A percentile compares a stretch with the other conserved stretches of the same genome.
These are phyloP conservation scores for Trichophyton mentagrophytes DNA, from an alignment of 2,329 filamentous ascomycete genomes.

Conservation along the genomic window DNA sequence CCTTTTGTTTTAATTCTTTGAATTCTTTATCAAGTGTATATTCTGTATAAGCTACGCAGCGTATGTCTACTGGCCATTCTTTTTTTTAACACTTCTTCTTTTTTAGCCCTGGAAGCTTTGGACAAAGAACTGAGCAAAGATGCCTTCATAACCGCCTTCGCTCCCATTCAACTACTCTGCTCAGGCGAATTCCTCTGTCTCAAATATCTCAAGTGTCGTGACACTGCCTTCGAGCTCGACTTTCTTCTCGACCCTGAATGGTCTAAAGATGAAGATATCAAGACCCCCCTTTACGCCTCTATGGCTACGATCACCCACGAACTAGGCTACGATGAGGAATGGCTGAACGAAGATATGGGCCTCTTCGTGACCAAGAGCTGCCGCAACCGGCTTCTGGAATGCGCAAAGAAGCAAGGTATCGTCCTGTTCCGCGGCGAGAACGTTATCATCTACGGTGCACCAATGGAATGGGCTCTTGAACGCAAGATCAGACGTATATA, in stretches of 20 bases:
- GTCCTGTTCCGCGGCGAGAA: conserved; percentile 7
- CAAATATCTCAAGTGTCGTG: conserved; percentile 20
- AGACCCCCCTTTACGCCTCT: conserved; percentile 18
- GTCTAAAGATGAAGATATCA: conserved; percentile 22
- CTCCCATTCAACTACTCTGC: conserved; percentile 22
- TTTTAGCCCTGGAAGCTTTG: conserved; percentile 20
- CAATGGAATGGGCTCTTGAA: conserved; percentile 10
- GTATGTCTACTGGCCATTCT: no score
- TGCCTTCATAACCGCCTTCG: conserved; percentile 22
- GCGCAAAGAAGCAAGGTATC: conserved; percentile 9
- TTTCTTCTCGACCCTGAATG: conserved; percentile 24
- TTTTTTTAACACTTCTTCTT: background rate
- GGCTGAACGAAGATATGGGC: conserved; percentile 9
- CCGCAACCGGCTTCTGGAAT: background rate
- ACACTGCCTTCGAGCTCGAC: conserved; percentile 23
- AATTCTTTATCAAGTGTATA: background rate
- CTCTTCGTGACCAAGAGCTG: conserved; percentile 5
- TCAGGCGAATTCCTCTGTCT: conserved; percentile 23
- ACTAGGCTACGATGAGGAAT: conserved; percentile 3
- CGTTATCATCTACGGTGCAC: conserved; percentile 6
- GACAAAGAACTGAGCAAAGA: conserved; percentile 22
- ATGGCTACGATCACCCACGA: background rate
- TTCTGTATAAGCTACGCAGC: background rate
- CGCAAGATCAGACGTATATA: conserved; percentile 8
- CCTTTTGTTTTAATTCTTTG: background rate